Percentiles rank a stretch among this genome's conserved stretches.
phyloP scores from a whole-genome alignment of 2,329 filamentous ascomycete species.

The Leptosphaerulina australis region DNA sequence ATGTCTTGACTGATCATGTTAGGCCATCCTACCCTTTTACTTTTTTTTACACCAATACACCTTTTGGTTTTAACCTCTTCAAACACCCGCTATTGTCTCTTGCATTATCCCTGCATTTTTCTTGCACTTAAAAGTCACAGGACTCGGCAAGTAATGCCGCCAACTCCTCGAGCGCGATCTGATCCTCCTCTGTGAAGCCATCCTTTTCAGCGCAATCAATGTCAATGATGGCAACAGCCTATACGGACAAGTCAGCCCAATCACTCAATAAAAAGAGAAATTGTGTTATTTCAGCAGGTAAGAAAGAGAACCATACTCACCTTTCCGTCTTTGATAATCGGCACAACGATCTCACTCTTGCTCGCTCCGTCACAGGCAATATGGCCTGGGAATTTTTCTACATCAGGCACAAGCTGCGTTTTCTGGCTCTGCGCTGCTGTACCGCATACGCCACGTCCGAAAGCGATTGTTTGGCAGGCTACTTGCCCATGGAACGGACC shows the following conservation, averaged over 20 bases:
- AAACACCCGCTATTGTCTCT: no score
- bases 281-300: no score
- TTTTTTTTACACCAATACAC: background rate
- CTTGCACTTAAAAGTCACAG: constrained; percentile 38
- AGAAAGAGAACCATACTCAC: constrained; percentile 39
- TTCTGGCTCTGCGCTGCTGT: constrained; percentile 64
- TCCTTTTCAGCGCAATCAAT: constrained; percentile 72
- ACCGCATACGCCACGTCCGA: constrained; percentile 78
- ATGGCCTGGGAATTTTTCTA: constrained; percentile 76
- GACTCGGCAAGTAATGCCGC: constrained; percentile 40
- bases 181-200: constrained; percentile 74
- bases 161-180: constrained; percentile 68
- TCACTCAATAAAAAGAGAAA: no score
- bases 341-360: constrained; percentile 82
- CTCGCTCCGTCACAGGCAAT: constrained; percentile 81
- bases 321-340: constrained; percentile 62
- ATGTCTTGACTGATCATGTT: constrained; percentile 21
- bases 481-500: constrained; percentile 80
- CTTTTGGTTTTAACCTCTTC: background rate
- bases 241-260: constrained; percentile 8
- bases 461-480: constrained; percentile 77
- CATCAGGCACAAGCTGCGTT: constrained; percentile 72
- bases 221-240: constrained; percentile 77
- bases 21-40: constrained; percentile 1
- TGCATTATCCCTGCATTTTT: background rate